Evolutionary conservation across 257 asterid genomes (phyloP), one percentile per base, ranked within the genome.

Genomic region (Coffea eugenioides): DNA sequence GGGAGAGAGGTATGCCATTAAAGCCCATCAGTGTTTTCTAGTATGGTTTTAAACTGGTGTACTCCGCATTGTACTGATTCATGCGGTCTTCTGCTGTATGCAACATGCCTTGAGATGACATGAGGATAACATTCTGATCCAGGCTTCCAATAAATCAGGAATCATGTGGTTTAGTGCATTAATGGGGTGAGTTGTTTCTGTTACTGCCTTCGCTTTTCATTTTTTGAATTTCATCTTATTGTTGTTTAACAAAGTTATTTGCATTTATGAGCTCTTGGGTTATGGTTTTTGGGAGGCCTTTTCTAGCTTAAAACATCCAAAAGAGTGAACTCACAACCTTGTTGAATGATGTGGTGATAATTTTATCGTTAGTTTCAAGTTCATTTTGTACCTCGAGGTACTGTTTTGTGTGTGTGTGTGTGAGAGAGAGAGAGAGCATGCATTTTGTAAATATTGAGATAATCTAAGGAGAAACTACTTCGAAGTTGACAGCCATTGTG

Each of bases 1-100:
- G 82, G 66, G 86, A 88, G 78, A 86, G 80, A 84, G 97, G 95
- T 73, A 68, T 90, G 78, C 23, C 59, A 9, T 69, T 93, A 81
- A 84, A 88, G 79, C 86, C 88, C 23, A 51, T 85, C 67, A 80
- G 82, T 75, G 57, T 76, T 71, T 43, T 81, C 62, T 74, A 70
- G 77, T 78, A 84, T 59, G 79, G 69, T 36, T 43, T 61, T 81
- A 59, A 16, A 34, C 12, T 16, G 52, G n/a, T 65, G 16, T 18
- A 31, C 8, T 2, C 27, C 6, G 34, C 68, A 61, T 27, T 6
- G 0, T 3, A 23, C 51, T 14, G 59, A 16, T n/a, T 52, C 51
- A 52, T 52, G 79, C 25, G 66, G 51, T 49, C 36, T 43, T 62
- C 49, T 9, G 80, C 74, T 49, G 13, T 25, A 27, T 45, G 65